phyloP scores from a whole-genome alignment of 176 grass and related monocot genomes.

The Lolium rigidum region DNA sequence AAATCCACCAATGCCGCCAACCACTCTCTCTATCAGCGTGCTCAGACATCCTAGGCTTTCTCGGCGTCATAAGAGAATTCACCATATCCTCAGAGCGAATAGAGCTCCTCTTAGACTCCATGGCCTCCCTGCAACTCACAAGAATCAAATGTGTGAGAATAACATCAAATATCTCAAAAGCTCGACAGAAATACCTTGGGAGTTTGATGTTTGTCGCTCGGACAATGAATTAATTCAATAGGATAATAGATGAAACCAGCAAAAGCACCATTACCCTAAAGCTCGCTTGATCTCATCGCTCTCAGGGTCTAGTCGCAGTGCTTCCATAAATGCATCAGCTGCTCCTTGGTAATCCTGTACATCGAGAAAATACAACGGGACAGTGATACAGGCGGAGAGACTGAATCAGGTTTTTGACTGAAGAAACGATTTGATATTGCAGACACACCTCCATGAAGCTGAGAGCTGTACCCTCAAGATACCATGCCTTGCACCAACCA shows the following conservation, averaged over 20 bases:
- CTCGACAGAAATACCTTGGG: no score
- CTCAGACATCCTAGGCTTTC: no score
- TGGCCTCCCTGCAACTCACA: no score
- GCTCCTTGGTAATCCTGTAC: conserved; percentile 2
- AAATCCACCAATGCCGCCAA: no score
- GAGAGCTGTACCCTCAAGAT: conserved; percentile 4
- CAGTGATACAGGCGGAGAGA: neutral
- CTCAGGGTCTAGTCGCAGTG: neutral
- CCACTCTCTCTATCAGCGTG: no score
- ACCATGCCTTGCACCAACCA: conserved; percentile 4
- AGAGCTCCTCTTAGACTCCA: no score
- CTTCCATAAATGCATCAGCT: neutral
- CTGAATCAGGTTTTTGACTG: neutral
- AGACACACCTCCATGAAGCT: neutral
- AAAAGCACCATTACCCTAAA: neutral
- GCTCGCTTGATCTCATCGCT: conserved; percentile 1
- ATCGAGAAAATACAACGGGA: neutral
- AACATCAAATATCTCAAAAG: no score
- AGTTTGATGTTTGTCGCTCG: neutral
- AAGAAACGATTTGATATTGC: neutral
- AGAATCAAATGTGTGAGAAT: no score
- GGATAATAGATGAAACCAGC: neutral
- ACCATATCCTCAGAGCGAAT: no score
- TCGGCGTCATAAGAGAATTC: no score
- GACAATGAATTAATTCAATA: neutral